Base-by-base conservation (phyloP, 371 early-diverging fungal genomes). In the Mucor lusitanicus region DNA sequence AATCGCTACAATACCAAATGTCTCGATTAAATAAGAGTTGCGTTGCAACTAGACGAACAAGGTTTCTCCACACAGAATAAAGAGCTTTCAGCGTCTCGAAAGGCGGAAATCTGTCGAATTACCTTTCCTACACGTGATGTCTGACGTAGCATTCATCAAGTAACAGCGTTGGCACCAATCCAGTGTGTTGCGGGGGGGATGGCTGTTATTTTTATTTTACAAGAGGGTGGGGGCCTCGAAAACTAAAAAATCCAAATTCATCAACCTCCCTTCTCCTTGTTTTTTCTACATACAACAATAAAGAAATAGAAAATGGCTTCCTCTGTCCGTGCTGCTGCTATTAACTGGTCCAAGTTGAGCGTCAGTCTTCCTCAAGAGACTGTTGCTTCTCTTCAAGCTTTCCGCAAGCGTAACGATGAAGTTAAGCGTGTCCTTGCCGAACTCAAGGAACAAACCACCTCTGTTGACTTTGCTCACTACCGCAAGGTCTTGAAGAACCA, bases 361-460 rank as follows among this genome's bases (percentile, higher is more conserved):
- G 85, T 87, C 61, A 92, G 91, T 72, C 88, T 98, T 61, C 88
- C 91, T 76, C 90, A 94, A 67, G 97, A 98, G 75, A 97, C 97
- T 55, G 89, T 90, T 65, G 93, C 90, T 60, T 80, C 95, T 33
- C 83, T 98, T 65, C 83, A 83, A 70, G 90, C 93, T 50, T 97
- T 98, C 93, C 96, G 97, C 75, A 94, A 97, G 81, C 92, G 97
- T 73, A 95, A 95, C 79, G 97, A 95, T 42, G 95, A 97, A 78
- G 87, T 90, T 59, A 93, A 93, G 83, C 89, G 93, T 73, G 78
- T 88, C 63, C 86, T 97, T 68, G 57, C 75, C 60, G 93, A 92
- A 73, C 89, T 98, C 63, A 84, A 90, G 79, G 94, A 94, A 77
- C 93, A 93, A 63, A 81, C 87, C 75, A 87, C 89, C 66, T 75